A percentile compares a stretch with the other conserved stretches of the same genome.
Evolutionary conservation across 345 rosid genomes (phyloP).

Genomic region (Balakata baccata): DNA sequence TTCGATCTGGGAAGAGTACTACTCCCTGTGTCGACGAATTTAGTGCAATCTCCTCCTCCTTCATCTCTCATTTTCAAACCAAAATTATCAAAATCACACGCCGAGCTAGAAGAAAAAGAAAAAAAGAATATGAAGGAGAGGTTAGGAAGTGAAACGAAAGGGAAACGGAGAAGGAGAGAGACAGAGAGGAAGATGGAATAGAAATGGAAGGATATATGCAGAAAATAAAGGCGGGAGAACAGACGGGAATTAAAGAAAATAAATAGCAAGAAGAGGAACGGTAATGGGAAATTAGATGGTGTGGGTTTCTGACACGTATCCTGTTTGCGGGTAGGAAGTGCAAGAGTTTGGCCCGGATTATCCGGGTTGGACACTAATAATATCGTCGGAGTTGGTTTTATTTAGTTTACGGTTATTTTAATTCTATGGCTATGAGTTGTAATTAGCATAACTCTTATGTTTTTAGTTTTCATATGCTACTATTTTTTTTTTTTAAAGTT

Average conservation of each 20-base stretch:
- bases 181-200: background rate
- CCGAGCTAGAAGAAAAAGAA: too few relatives aligned
- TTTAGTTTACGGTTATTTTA: conserved; percentile 10
- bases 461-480: too few relatives aligned
- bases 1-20: conserved; percentile 33
- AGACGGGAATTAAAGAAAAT: conserved; percentile 3
- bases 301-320: conserved; percentile 31
- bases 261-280: conserved; percentile 24
- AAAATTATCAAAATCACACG: background rate
- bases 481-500: too few relatives aligned
- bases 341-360: background rate
- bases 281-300: background rate
- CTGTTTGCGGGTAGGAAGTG: background rate
- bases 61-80: conserved; percentile 21
- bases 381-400: conserved; percentile 22
- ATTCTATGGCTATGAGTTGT: conserved; percentile 4
- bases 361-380: conserved; percentile 19
- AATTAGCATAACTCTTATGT: too few relatives aligned
- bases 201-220: background rate
- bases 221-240: conserved; percentile 26
- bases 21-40: conserved; percentile 25
- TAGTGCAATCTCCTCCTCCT: conserved; percentile 21
- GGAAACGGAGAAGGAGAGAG: conserved; percentile 4
- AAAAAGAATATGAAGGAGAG: background rate
- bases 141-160: background rate